These are phyloP conservation scores for Hypoxylon sp. DNA, from an alignment of 2,329 filamentous ascomycete species.

Conservation along the genomic window DNA sequence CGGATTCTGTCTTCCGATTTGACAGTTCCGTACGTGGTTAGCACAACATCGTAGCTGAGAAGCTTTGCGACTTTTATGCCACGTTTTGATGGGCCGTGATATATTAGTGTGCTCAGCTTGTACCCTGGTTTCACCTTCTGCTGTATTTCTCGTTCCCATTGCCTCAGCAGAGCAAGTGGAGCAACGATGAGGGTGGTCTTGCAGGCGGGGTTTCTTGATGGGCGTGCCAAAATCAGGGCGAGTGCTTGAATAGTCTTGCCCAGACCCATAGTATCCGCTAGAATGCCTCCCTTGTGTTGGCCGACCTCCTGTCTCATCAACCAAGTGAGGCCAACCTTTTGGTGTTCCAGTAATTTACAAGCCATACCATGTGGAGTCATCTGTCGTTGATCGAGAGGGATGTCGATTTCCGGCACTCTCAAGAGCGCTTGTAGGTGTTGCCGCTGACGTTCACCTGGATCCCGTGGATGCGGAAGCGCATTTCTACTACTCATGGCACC, in stretches of 20 bases:
- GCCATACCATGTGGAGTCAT: conserved; percentile 43
- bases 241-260: conserved; percentile 52
- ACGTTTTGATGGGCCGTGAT: conserved; percentile 44
- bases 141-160: conserved; percentile 50
- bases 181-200: conserved; percentile 51
- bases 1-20: conserved; percentile 73
- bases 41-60: conserved; percentile 76
- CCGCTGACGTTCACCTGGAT: conserved; percentile 3
- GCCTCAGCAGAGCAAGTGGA: conserved; percentile 47
- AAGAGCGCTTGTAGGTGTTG: conserved; percentile 41
- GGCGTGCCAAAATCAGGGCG: conserved; percentile 48
- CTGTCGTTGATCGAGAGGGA: conserved; percentile 35
- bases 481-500: neutral
- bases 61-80: conserved; percentile 59
- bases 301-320: conserved; percentile 49
- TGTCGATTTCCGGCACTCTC: conserved; percentile 42
- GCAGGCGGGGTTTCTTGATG: conserved; percentile 39
- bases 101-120: conserved; percentile 48
- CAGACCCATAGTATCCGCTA: conserved; percentile 52
- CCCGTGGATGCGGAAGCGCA: neutral
- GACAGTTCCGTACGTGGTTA: conserved; percentile 84
- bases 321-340: conserved; percentile 51
- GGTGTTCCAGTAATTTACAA: conserved; percentile 48
- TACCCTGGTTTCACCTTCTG: conserved; percentile 48
- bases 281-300: conserved; percentile 47